phyloP scores from a whole-genome alignment of 2,329 filamentous ascomycete species.

The Botrytis paeoniae region DNA sequence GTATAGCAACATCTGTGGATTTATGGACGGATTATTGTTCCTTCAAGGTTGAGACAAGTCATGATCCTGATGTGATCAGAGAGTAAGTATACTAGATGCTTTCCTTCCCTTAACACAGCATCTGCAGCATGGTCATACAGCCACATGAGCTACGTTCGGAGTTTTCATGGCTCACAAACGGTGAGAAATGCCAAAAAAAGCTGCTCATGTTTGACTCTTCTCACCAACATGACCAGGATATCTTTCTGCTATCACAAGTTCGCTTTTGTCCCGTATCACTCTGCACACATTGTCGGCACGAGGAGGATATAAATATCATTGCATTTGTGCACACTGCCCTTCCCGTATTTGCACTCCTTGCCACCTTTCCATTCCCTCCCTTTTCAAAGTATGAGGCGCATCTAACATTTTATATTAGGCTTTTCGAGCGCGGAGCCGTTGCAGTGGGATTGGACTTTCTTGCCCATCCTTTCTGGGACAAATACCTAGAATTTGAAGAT shows the following conservation, averaged over 20 bases:
- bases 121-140: slow-evolving; percentile 40
- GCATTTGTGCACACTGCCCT: slow-evolving; percentile 52
- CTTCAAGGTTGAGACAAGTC: slow-evolving; percentile 97
- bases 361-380: slow-evolving; percentile 38
- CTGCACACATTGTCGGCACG: slow-evolving; percentile 40
- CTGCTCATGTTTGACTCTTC: slow-evolving; percentile 56
- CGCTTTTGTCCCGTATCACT: slow-evolving; percentile 42
- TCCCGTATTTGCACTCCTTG: slow-evolving; percentile 60
- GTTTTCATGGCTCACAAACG: slow-evolving; percentile 50
- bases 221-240: slow-evolving; percentile 64
- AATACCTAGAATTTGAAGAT: slow-evolving; percentile 96
- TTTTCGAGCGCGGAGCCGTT: slow-evolving; percentile 86
- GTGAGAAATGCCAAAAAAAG: slow-evolving; percentile 71
- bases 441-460: slow-evolving; percentile 90
- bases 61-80: slow-evolving; percentile 92
- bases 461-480: slow-evolving; percentile 97
- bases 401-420: slow-evolving; percentile 50
- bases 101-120: slow-evolving; percentile 64
- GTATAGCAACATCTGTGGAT: slow-evolving; percentile 90
- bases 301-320: slow-evolving; percentile 48
- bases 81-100: slow-evolving; percentile 86
- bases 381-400: slow-evolving; percentile 20
- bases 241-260: slow-evolving; percentile 49
- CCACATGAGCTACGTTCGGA: slow-evolving; percentile 29
- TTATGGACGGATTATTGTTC: slow-evolving; percentile 96